phyloP scores from a whole-genome alignment of 805 yeast species.

The Candida coleopterorum region DNA sequence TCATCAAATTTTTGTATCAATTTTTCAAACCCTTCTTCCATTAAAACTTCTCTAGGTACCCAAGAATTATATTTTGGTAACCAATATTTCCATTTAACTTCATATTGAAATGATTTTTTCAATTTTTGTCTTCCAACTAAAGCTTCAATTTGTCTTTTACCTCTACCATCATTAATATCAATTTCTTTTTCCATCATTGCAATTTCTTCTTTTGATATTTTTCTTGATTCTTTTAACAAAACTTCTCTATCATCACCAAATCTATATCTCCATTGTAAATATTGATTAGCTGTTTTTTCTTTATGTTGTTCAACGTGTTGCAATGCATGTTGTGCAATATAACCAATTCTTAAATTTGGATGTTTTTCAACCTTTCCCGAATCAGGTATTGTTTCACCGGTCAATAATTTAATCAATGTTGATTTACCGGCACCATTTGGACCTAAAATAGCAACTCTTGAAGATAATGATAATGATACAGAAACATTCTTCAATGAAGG shows the following conservation, averaged over 20 bases:
- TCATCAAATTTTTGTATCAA: slow-evolving; percentile 43
- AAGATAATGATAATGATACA: slow-evolving; percentile 89
- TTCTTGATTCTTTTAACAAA: slow-evolving; percentile 86
- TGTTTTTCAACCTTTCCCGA: slow-evolving; percentile 93
- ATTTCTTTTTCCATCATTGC: slow-evolving; percentile 73
- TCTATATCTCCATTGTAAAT: slow-evolving; percentile 96
- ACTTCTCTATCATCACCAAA: slow-evolving; percentile 99
- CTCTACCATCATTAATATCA: slow-evolving; percentile 81
- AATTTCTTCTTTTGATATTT: slow-evolving; percentile 69
- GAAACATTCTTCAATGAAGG: slow-evolving; percentile 78
- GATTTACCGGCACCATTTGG: slow-evolving; percentile 99
- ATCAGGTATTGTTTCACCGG: slow-evolving; percentile 86
- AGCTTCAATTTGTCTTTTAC: slow-evolving; percentile 86
- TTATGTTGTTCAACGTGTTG: slow-evolving; percentile 97
- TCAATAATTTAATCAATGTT: slow-evolving; percentile 85
- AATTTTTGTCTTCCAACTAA: slow-evolving; percentile 95
- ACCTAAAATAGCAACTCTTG: slow-evolving; percentile 94
- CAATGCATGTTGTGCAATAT: slow-evolving; percentile 97
- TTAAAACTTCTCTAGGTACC: slow-evolving; percentile 78
- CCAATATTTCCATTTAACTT: slow-evolving; percentile 83
- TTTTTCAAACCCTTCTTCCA: slow-evolving; percentile 55
- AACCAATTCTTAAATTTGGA: slow-evolving; percentile 96
- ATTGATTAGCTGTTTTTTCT: slow-evolving; percentile 96
- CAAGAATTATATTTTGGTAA: slow-evolving; percentile 90
- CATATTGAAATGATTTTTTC: slow-evolving; percentile 96